Evolutionary conservation across 1,284 basidiomycete species (phyloP).

Genomic region (Cryptococcus jaspeensis): DNA sequence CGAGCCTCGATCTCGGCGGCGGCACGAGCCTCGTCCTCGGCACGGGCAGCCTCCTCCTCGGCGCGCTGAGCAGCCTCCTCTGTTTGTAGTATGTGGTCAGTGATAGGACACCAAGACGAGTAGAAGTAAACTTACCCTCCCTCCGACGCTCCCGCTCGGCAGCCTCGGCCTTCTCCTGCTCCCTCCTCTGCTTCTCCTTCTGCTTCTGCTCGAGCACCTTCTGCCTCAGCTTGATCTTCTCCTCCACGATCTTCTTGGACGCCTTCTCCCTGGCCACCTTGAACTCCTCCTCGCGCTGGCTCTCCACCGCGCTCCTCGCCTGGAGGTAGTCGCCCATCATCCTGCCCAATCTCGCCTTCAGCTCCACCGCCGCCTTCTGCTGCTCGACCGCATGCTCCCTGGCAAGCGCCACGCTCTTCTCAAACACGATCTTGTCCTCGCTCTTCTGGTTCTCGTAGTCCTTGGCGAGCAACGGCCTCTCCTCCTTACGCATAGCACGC

Average conservation of each 20-base stretch:
- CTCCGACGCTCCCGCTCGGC: conserved; percentile 58
- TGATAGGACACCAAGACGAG: conserved; percentile 4
- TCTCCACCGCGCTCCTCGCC: conserved; percentile 63
- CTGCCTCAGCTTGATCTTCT: conserved; percentile 72
- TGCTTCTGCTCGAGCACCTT: conserved; percentile 54
- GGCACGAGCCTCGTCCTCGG: conserved; percentile 36
- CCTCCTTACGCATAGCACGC: conserved; percentile 93
- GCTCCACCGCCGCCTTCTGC: conserved; percentile 69
- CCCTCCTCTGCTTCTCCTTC: conserved; percentile 62
- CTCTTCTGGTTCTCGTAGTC: conserved; percentile 88
- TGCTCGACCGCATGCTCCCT: conserved; percentile 62
- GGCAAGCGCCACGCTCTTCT: conserved; percentile 63
- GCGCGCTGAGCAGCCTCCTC: conserved; percentile 55
- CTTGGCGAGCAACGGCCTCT: conserved; percentile 76
- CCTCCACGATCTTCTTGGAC: conserved; percentile 72
- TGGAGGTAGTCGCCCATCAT: conserved; percentile 73
- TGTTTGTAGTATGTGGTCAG: conserved; percentile 29
- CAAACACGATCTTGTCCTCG: conserved; percentile 69
- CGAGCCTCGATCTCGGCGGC: conserved; percentile 55
- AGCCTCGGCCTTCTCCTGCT: conserved; percentile 55
- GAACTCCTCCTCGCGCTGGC: conserved; percentile 70
- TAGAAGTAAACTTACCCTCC: conserved; percentile 35
- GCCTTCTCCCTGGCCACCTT: conserved; percentile 64
- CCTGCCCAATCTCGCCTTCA: conserved; percentile 72
- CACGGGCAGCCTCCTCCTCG: conserved; percentile 31